Evolutionary conservation across 306 rosid species (phyloP).

Genomic region (Phaseolus lunatus): DNA sequence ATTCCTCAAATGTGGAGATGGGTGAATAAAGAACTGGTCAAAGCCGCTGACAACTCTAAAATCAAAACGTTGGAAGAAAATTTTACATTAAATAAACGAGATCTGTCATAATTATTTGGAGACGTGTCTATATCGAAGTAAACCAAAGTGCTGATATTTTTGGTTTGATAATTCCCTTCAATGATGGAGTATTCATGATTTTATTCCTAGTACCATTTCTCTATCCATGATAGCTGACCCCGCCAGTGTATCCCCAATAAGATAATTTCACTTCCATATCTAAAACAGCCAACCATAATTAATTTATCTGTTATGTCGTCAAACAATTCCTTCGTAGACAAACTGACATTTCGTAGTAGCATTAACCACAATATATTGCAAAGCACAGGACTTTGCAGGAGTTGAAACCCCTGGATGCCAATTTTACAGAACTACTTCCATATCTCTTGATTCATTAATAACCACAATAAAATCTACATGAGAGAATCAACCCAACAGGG

Average conservation of each 20-base stretch:
- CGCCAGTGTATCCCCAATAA: not conserved
- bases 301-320: not conserved
- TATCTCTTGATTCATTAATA: not conserved
- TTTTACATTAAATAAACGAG: not conserved
- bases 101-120: no score
- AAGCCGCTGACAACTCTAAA: not conserved
- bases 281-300: not conserved
- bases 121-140: no score
- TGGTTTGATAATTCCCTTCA: not conserved
- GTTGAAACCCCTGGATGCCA: not conserved
- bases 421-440: not conserved
- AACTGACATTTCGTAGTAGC: not conserved
- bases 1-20: not conserved
- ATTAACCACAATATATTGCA: not conserved
- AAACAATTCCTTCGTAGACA: not conserved
- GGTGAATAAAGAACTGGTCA: no score
- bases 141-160: not conserved
- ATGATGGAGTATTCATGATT: not conserved
- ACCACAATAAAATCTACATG: not conserved
- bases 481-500: not conserved
- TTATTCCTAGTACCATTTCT: no score
- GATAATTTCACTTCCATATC: not conserved
- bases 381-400: not conserved
- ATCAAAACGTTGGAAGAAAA: not conserved
- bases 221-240: no score